Base-by-base conservation (phyloP, 2,329 filamentous ascomycete genomes). In the Cladosporium cucumerinum region DNA sequence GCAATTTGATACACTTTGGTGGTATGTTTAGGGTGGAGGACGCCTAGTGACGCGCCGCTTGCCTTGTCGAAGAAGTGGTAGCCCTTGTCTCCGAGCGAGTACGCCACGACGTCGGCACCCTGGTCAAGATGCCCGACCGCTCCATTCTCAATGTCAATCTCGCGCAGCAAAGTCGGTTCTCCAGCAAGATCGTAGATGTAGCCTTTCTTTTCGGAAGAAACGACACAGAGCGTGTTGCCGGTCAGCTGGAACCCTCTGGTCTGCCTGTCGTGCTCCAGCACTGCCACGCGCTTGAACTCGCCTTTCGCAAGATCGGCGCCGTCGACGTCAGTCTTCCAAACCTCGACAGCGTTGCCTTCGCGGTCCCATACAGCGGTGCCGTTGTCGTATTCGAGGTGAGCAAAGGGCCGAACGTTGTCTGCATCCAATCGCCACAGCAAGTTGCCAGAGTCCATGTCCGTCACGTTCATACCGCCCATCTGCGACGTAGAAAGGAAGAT, bases 361-460 rank as follows among this genome's bases (percentile, higher is more conserved):
- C 79, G 73, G 68, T 82, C 80, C 70, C 78, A 82, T 2, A 80
- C 79, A 2, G 77, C 79, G 57, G 76, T 79, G 12, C 80, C 80
- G 69, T 81, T 77, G 64, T 81, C 75, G 62, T 82, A 82, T 61
- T 82, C 80, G 12, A 82, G 69, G 70, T 82, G 81, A 1, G 80
- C 81, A 63, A 78, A 81, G 5, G 77, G 75, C 14, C 79, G 74
- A 34, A 82, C 80, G 63, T 58, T 57, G 14, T 66, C 63, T 26
- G 21, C 49, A 8, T 66, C 57, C 26, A 75, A 59, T 12, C 72
- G 70, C 78, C 79, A 82, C 6, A 82, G 69, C 18, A 77, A 69
- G 4, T 67, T 65, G 12, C 79, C 80, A 18, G 75, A 75, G 54
- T 82, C 80, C 78, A 82, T 81, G 66, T 81, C 79, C 5, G 77